Evolutionary conservation across 2,329 filamentous ascomycete genomes (phyloP).

Genomic region (Stemphylium beticola): DNA sequence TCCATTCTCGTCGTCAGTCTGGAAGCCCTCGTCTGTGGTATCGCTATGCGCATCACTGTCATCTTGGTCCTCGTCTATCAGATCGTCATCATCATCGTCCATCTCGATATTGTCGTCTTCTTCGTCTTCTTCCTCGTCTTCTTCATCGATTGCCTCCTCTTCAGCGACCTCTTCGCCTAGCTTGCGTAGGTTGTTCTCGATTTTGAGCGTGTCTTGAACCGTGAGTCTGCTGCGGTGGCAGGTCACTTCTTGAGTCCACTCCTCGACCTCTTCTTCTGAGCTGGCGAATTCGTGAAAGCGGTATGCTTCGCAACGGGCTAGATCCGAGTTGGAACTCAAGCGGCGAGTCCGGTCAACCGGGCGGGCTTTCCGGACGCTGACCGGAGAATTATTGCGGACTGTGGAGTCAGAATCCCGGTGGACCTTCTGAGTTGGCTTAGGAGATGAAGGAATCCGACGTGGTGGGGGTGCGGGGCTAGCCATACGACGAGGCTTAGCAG

Average conservation of each 20-base stretch:
- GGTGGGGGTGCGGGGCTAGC: constrained; percentile 52
- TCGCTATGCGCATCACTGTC: constrained; percentile 45
- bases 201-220: constrained; percentile 84
- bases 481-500: constrained; percentile 48
- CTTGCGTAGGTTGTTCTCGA: constrained; percentile 86
- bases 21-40: constrained; percentile 70
- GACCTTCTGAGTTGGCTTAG: constrained; percentile 37
- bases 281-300: constrained; percentile 91
- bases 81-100: constrained; percentile 49
- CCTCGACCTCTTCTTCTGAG: constrained; percentile 82
- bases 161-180: constrained; percentile 83
- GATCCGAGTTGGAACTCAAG: constrained; percentile 48
- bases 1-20: constrained; percentile 78
- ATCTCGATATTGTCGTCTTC: constrained; percentile 52
- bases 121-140: constrained; percentile 55
- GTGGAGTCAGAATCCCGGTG: constrained; percentile 60
- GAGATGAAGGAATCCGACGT: constrained; percentile 34
- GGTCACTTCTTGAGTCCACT: constrained; percentile 81
- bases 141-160: constrained; percentile 76
- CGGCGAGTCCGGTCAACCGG: constrained; percentile 42
- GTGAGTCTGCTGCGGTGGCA: constrained; percentile 75
- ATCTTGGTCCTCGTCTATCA: constrained; percentile 57
- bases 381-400: constrained; percentile 56
- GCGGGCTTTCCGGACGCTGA: constrained; percentile 49
- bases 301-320: constrained; percentile 61